A percentile compares a stretch with the other conserved stretches of the same genome.
Conservation (phyloP, 306 rosid species). For the Senna tora region DNA sequence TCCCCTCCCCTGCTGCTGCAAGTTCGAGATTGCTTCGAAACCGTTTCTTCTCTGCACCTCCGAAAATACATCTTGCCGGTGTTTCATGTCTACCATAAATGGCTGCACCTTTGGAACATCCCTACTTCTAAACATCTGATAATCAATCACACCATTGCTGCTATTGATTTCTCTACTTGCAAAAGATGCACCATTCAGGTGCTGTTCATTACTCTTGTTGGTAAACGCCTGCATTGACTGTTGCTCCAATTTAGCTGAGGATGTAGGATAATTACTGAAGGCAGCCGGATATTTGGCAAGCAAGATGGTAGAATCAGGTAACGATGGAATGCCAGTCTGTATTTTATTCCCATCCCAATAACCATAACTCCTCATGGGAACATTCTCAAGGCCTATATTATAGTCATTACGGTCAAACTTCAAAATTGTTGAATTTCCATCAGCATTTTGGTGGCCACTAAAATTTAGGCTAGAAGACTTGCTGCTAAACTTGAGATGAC, state of each 20-base stretch:
- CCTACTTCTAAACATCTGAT: conserved; percentile 57
- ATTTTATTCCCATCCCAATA: conserved; percentile 79
- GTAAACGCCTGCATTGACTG: conserved; percentile 59
- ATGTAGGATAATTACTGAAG: conserved; percentile 58
- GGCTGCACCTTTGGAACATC: conserved; percentile 70
- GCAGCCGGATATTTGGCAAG: conserved; percentile 91
- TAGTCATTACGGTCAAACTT: conserved; percentile 55
- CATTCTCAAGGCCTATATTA: conserved; percentile 62
- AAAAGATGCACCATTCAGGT: conserved; percentile 56
- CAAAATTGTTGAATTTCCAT: conserved; percentile 55
- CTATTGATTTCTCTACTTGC: conserved; percentile 57
- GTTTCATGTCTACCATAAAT: conserved; percentile 68
- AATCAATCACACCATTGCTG: conserved; percentile 69
- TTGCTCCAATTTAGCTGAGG: conserved; percentile 59
- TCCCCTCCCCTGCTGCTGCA: conserved; percentile 81
- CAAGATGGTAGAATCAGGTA: conserved; percentile 79
- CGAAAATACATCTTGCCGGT: conserved; percentile 58
- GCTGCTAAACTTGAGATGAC: conserved; percentile 49
- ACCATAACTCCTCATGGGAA: conserved; percentile 60
- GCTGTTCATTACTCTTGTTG: conserved; percentile 55
- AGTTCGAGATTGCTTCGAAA: conserved; percentile 66
- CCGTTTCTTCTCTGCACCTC: conserved; percentile 75
- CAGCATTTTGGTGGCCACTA: conserved; percentile 52
- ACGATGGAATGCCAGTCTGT: conserved; percentile 60
- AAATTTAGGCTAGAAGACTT: conserved; percentile 53